Evolutionary conservation across 192 early-diverging fungal genomes (phyloP).

Genomic region (Podochytrium sp.): DNA sequence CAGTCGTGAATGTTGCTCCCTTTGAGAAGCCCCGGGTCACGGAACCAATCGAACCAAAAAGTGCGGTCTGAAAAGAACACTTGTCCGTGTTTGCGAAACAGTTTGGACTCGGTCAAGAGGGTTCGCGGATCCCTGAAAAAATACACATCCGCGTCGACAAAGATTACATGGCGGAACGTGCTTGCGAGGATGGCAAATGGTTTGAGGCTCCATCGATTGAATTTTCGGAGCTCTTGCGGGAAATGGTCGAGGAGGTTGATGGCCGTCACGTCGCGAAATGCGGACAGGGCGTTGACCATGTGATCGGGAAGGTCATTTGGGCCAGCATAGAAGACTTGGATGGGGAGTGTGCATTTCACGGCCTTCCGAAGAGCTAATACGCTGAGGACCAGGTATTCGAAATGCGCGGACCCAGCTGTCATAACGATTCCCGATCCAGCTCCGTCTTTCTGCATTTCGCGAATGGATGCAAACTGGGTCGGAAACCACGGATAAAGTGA

Average conservation of each 20-base stretch:
- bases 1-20: background rate
- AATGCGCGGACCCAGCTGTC: background rate
- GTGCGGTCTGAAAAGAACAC: conserved; percentile 68
- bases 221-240: background rate
- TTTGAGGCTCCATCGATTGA: background rate
- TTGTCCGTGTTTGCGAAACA: conserved; percentile 47
- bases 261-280: conserved; percentile 11
- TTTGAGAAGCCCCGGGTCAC: background rate
- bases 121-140: conserved; percentile 3
- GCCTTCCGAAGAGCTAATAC: conserved; percentile 7
- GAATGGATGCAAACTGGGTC: too few species aligned
- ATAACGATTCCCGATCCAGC: conserved; percentile 18
- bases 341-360: conserved; percentile 55
- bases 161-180: background rate
- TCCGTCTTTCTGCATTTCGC: too few species aligned
- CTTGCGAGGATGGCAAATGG: conserved; percentile 9
- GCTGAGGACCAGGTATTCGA: background rate
- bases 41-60: too few species aligned
- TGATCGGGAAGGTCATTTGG: background rate
- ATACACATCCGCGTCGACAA: conserved; percentile 9
- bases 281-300: background rate
- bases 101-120: conserved; percentile 37
- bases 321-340: conserved; percentile 59
- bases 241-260: conserved; percentile 37
- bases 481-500: too few species aligned